Evolutionary conservation across 2,329 filamentous ascomycete species (phyloP).

Genomic region (Fusarium oxysporum): DNA sequence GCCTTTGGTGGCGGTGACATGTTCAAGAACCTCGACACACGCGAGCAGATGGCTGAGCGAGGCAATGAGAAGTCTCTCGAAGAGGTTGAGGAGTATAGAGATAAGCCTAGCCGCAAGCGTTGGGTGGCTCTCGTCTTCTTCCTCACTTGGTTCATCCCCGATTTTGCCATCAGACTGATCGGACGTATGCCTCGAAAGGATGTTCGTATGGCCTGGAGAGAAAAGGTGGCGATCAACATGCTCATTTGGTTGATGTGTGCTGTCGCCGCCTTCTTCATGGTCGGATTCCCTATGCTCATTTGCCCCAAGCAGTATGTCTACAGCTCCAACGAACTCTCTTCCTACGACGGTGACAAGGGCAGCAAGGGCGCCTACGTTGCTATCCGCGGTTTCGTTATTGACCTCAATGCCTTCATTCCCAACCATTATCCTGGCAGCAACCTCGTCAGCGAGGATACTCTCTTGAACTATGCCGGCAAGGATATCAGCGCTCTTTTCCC

Average conservation of each 20-base stretch:
- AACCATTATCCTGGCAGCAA: conserved; percentile 78
- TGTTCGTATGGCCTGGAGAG: conserved; percentile 91
- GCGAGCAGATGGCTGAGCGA: conserved; percentile 94
- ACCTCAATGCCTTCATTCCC: conserved; percentile 76
- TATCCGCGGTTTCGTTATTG: conserved; percentile 90
- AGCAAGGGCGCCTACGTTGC: conserved; percentile 74
- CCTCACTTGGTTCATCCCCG: conserved; percentile 89
- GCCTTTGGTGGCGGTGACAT: conserved; percentile 93
- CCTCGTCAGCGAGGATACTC: conserved; percentile 63
- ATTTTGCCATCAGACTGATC: conserved; percentile 80
- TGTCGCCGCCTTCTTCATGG: conserved; percentile 86
- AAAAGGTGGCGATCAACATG: conserved; percentile 98
- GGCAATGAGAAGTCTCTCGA: conserved; percentile 90
- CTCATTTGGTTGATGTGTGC: conserved; percentile 92
- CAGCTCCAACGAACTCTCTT: conserved; percentile 79
- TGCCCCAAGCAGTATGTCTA: conserved; percentile 93
- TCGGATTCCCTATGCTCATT: conserved; percentile 86
- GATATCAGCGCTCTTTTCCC: conserved; percentile 94
- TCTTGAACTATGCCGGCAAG: conserved; percentile 85
- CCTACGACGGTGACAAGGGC: conserved; percentile 77
- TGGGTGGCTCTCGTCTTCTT: conserved; percentile 89
- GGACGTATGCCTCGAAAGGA: conserved; percentile 94
- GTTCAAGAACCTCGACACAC: conserved; percentile 96
- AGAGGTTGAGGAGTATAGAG: conserved; percentile 86
- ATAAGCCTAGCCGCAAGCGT: conserved; percentile 84